Evolutionary conservation across 2,329 filamentous ascomycete genomes (phyloP).

Genomic region (Apiospora sp.): DNA sequence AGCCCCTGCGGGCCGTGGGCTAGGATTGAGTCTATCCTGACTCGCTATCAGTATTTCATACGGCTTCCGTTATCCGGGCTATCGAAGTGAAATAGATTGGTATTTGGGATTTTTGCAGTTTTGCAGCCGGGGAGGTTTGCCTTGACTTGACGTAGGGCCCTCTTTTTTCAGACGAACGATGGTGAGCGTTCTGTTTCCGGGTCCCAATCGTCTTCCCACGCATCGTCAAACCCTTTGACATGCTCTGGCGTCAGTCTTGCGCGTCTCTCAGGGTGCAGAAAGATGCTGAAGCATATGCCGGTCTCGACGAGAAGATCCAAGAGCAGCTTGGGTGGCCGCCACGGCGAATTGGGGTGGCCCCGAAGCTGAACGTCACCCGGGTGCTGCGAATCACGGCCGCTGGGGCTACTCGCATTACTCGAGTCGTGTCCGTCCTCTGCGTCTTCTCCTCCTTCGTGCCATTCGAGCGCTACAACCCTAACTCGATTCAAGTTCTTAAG

Average conservation of each 20-base stretch:
- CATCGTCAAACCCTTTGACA: background rate
- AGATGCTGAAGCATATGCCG: slow-evolving; percentile 19
- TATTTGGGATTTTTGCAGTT: too few species aligned
- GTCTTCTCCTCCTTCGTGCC: background rate
- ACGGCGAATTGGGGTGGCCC: slow-evolving; percentile 3
- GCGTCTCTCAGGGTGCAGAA: background rate
- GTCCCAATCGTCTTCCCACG: slow-evolving; percentile 9
- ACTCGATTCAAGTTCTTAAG: slow-evolving; percentile 1
- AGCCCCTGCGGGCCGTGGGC: slow-evolving; percentile 12
- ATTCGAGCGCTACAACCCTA: slow-evolving; percentile 12
- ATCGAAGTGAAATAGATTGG: background rate
- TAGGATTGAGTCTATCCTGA: background rate
- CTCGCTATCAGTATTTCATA: slow-evolving; percentile 3
- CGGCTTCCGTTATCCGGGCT: background rate
- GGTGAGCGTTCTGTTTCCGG: background rate
- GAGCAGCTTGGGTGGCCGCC: slow-evolving; percentile 10
- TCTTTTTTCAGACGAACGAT: background rate
- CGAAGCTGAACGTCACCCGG: background rate
- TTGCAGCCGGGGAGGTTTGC: too few species aligned
- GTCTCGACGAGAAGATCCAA: background rate
- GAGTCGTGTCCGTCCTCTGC: background rate
- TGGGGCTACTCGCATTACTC: background rate
- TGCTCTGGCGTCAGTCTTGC: slow-evolving; percentile 15
- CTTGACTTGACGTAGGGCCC: background rate
- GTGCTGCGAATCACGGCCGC: background rate